phyloP scores from a whole-genome alignment of 495 filamentous ascomycete genomes.

The Pyrenula massariospora region DNA sequence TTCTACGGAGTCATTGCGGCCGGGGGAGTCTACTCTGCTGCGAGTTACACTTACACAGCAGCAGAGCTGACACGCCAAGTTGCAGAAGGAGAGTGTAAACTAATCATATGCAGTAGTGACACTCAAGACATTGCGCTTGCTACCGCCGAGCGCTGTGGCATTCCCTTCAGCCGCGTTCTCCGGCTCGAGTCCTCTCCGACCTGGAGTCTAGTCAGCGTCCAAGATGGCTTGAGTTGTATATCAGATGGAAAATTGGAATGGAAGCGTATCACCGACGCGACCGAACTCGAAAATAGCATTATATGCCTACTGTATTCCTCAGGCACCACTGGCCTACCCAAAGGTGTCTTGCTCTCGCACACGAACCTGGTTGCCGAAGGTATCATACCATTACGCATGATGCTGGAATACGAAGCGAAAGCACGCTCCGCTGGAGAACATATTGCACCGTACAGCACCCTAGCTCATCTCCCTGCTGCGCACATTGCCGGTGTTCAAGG shows the following conservation, averaged over 20 bases:
- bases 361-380: constrained; percentile 36
- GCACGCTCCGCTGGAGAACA: constrained; percentile 2
- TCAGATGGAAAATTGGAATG: constrained; percentile 30
- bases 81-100: constrained; percentile 20
- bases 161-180: neutral
- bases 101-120: constrained; percentile 32
- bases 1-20: constrained; percentile 41
- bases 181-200: constrained; percentile 11
- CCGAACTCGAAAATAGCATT: constrained; percentile 19
- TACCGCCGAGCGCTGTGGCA: constrained; percentile 21
- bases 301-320: constrained; percentile 36
- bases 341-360: constrained; percentile 38
- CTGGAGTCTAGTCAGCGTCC: constrained; percentile 20
- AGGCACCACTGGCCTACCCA: constrained; percentile 47
- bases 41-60: constrained; percentile 27
- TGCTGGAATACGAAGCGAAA: constrained; percentile 31
- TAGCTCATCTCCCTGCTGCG: constrained; percentile 40
- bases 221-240: constrained; percentile 2
- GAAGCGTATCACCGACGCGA: constrained; percentile 32
- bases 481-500: constrained; percentile 31
- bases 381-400: constrained; percentile 22
- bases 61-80: constrained; percentile 27
- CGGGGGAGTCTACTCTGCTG: constrained; percentile 28
- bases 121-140: constrained; percentile 30
- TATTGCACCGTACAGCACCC: constrained; percentile 16